Evolutionary conservation across 768 basidiomycete species (phyloP), one percentile per base, ranked within the genome.

Genomic region (Dioszegia crocea): DNA sequence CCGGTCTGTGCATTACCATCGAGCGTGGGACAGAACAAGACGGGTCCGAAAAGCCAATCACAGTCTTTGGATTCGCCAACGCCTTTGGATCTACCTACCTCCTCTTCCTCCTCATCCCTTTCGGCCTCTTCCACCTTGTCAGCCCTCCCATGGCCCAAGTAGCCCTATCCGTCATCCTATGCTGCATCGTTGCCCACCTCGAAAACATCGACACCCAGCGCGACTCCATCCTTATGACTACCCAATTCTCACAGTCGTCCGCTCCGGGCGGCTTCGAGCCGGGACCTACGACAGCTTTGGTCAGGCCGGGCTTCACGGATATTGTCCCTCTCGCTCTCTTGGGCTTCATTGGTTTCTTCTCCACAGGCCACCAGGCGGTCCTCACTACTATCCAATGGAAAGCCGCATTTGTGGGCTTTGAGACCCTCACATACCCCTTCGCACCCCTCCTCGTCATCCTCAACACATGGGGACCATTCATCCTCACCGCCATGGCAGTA

Each of bases 351-450:
- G 76, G 83, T 8, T 98, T 93, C 81, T 89, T 88, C 73, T 80
- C 84, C 0, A 97, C 93, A 0, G 94, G 96, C 1, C 96, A 99
- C 69, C 92, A 98, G 77, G 83, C 91, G 1, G 86, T 86, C 2
- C 81, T 98, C 38, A 83, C 90, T 0, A 88, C 89, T 2, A 83
- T 99, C 41, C 94, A 98, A 66, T 99, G 94, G 96, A 96, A 96
- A 75, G 79, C 87, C 1, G 93, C 88, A 6, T 99, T 98, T 77
- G 74, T 97, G 27, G 81, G 81, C 3, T 81, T 99, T 56, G 83
- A 85, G 1, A 84, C 81, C 0, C 79, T 91, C 43, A 80, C 78
- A 11, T 91, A 89, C 72, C 86, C 88, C 0, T 83, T 84, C 66
- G 86, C 92, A 0, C 86, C 86, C 0, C 44, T 88, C 1, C 85